Conservation (phyloP, 2,329 filamentous ascomycete genomes). For the Cytospora paraplurivora region DNA sequence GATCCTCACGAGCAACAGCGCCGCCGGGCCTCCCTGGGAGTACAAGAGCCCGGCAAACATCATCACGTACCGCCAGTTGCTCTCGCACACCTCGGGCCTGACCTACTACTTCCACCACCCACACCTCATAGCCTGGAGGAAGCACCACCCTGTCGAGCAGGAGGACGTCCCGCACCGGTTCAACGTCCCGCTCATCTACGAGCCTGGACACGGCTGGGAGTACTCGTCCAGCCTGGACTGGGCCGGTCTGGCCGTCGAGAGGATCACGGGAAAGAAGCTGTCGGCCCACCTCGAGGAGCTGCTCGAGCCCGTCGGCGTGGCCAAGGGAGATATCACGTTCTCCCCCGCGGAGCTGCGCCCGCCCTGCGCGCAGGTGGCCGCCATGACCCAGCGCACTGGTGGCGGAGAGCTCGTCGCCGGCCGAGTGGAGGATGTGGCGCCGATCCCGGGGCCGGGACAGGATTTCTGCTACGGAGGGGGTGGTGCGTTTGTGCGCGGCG, state of each 20-base stretch:
- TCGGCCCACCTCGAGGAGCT: conserved; percentile 49
- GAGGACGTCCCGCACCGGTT: conserved; percentile 45
- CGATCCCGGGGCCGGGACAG: conserved; percentile 39
- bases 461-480: conserved; percentile 46
- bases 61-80: conserved; percentile 54
- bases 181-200: conserved; percentile 48
- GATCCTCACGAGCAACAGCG: conserved; percentile 44
- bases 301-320: conserved; percentile 47
- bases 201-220: conserved; percentile 54
- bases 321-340: conserved; percentile 43
- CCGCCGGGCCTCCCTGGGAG: conserved; percentile 35
- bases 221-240: conserved; percentile 55
- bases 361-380: conserved; percentile 40
- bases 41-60: conserved; percentile 31
- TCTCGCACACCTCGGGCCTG: conserved; percentile 54
- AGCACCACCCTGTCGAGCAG: conserved; percentile 34
- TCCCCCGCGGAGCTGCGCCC: conserved; percentile 39
- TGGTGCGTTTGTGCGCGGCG: conserved; percentile 42
- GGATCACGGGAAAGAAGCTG: conserved; percentile 45
- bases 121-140: conserved; percentile 39
- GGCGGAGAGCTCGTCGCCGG: conserved; percentile 40
- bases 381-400: conserved; percentile 43
- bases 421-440: conserved; percentile 36
- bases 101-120: conserved; percentile 48
- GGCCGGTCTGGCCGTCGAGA: conserved; percentile 54